Base-by-base conservation (phyloP, 2,329 filamentous ascomycete species). In the Diplodia sapinea region DNA sequence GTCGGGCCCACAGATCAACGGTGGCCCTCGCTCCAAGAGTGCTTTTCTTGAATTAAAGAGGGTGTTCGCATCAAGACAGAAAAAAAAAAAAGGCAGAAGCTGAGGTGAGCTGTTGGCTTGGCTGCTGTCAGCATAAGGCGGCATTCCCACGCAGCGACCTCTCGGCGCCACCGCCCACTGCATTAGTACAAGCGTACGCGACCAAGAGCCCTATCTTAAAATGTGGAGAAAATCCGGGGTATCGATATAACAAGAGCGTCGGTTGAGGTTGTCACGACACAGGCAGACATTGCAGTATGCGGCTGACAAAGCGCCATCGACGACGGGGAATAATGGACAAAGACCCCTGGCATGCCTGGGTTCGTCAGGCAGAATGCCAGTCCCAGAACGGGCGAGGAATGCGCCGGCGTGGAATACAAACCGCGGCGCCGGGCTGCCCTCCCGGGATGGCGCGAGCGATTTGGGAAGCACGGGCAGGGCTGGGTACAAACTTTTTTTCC, bases 161-260 rank as follows among this genome's bases (percentile, higher is more conserved):
- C 29, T 63, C 43, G 47, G 59, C 59, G 59, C 59, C 59, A 63
- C 59, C 29, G 59, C 29, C 59, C 15, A 63, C 59, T 47, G n/a
- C 26, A 63, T 63, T 63, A 63, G 59, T 63, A 51, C 29, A 63
- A 63, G 59, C 59, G 59, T 29, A 56, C 36, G 59, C 59, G 13
- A 9, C 26, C 17, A 26, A 61, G 13, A 49, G 38, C 11, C 51
- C 57, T 59, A 66, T 66, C 64, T 66, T 43, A 40, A 31, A 54
- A 9, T 57, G 64, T 57, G 64, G 64, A 66, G 64, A 59, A 65
- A 66, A 66, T 51, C 64, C 43, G 64, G 64, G 64, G 64, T 66
- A 66, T 36, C 52, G 64, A 38, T 66, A 66, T 66, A 52, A 57
- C 38, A 36, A 40, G 26, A 17, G 29, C 29, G 38, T 38, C n/a